Evolutionary conservation across 345 rosid species (phyloP), one percentile per base, ranked within the genome.

Genomic region (Punica granatum): DNA sequence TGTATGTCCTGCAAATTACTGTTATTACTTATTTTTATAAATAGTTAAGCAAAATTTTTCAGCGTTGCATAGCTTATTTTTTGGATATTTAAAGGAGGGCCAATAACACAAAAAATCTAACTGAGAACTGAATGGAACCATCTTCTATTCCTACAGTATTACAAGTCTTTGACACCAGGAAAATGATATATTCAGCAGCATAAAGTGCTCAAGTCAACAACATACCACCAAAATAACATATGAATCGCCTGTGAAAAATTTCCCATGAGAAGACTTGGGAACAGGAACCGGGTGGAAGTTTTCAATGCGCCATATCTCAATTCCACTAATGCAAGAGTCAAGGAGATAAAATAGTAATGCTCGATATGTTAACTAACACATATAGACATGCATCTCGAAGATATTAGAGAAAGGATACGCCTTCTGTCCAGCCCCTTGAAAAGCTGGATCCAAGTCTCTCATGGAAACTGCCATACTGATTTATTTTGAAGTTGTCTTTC

Each of bases 241-340:
- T 65, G 99, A 95, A 79, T 95, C 99, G 71, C 99, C 97, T 0
- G 85, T 92, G 73, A 89, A 95, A 80, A 95, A 95, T 60, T 86
- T 95, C 33, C 99, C 99, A 67, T 81, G 46, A 61, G 93, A 86
- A 39, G 97, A 76, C 79, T 84, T 84, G 54, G 90, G 85, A 61
- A 85, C 72, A 16, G 70, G 86, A 66, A 81, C 84, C 46, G 99
- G 99, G 35, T 9, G 51, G 67, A 95, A 95, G 76, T 86, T 90
- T 78, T 95, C 99, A 70, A 95, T 88, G 78, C 96, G 88, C 99
- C 99, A 95, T 79, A 88, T 78, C 76, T 95, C 99, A 77, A 84
- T 80, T 72, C 99, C 98, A 64, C 99, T 95, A 72, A 43, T 56
- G 16, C 60, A 21, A 67, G 74, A 16, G 78, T 90, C 75, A 88